phyloP scores from a whole-genome alignment of 768 basidiomycete genomes.

The Amanita muscaria region DNA sequence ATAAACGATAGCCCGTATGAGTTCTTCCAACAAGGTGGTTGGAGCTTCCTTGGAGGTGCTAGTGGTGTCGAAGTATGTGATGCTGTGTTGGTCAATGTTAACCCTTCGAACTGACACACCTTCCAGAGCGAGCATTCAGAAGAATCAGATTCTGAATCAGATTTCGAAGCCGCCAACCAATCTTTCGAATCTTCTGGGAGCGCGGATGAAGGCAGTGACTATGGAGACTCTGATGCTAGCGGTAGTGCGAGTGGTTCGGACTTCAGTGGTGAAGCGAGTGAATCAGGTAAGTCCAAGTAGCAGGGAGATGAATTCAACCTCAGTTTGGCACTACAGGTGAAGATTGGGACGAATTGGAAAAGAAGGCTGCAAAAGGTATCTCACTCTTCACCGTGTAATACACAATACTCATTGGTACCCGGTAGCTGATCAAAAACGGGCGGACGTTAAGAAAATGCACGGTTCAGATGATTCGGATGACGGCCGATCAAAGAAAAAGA shows the following conservation, averaged over 20 bases:
- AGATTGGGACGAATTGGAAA: constrained; percentile 94
- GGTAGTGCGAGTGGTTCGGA: constrained; percentile 60
- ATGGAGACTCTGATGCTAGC: constrained; percentile 55
- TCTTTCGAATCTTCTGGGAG: constrained; percentile 46
- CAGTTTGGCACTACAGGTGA: constrained; percentile 42
- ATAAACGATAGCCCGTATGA: constrained; percentile 93
- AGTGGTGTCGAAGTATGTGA: constrained; percentile 57
- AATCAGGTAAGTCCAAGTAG: constrained; percentile 28
- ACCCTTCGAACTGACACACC: background rate
- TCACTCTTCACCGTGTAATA: constrained; percentile 11
- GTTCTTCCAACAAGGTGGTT: constrained; percentile 96
- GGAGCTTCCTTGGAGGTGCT: constrained; percentile 79
- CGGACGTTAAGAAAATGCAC: constrained; percentile 28
- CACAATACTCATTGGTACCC: constrained; percentile 10
- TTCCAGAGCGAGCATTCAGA: constrained; percentile 33
- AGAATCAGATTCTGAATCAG: constrained; percentile 42
- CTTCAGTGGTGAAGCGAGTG: constrained; percentile 41
- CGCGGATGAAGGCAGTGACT: constrained; percentile 56
- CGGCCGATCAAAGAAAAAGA: constrained; percentile 42
- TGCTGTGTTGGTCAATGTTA: too few relatives aligned
- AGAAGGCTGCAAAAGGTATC: constrained; percentile 80
- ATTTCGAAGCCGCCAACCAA: constrained; percentile 50
- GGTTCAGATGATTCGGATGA: constrained; percentile 48
- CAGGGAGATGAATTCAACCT: constrained; percentile 5
- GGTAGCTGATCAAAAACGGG: constrained; percentile 43